phyloP scores from a whole-genome alignment of 768 basidiomycete genomes.

The Suillus ampliporus region DNA sequence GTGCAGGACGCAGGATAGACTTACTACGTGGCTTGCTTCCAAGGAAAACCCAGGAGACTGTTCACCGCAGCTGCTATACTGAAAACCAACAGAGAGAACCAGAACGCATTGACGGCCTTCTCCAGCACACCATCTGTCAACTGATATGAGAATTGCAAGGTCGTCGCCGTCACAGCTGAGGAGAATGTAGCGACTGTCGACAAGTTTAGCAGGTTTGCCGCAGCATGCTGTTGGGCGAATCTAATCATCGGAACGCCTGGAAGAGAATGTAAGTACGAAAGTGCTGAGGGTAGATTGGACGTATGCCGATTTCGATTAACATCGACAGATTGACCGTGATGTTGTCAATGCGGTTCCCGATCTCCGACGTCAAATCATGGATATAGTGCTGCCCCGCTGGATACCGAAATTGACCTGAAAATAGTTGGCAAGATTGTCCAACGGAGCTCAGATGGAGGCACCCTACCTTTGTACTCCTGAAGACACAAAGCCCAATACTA shows the following conservation, averaged over 20 bases:
- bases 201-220: conserved; percentile 52
- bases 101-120: conserved; percentile 59
- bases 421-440: too few relatives aligned
- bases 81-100: conserved; percentile 60
- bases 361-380: conserved; percentile 54
- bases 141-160: conserved; percentile 55
- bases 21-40: conserved; percentile 63
- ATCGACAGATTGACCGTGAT: conserved; percentile 54
- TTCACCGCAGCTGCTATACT: conserved; percentile 60
- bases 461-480: conserved; percentile 49
- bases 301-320: conserved; percentile 58
- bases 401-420: conserved; percentile 52
- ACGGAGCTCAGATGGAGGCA: too few relatives aligned
- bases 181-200: conserved; percentile 62
- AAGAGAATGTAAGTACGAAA: too few relatives aligned
- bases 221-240: conserved; percentile 57
- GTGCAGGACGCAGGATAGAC: too few relatives aligned
- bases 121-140: too few relatives aligned
- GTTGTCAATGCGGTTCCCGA: conserved; percentile 58
- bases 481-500: conserved; percentile 65
- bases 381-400: conserved; percentile 59
- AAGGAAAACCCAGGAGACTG: conserved; percentile 55
- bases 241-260: conserved; percentile 59
- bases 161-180: conserved; percentile 56
- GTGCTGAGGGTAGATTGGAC: too few relatives aligned